Evolutionary conservation across 169 alveolate genomes (phyloP).

Genomic region (Plasmodium gonderi): DNA sequence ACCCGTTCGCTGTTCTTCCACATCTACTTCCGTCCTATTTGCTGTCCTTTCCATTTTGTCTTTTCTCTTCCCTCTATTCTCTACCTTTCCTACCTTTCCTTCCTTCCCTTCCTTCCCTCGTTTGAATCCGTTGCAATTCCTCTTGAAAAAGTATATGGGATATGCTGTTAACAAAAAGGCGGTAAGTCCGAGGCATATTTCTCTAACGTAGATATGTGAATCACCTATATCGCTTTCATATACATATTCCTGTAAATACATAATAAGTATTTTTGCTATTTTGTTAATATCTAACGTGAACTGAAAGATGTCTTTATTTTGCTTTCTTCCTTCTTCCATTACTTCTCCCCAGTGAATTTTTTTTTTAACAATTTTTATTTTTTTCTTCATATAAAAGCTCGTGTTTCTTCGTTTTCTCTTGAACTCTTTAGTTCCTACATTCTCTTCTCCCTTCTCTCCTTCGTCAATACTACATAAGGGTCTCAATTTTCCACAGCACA

Average conservation of each 20-base stretch:
- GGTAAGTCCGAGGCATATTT: constrained; percentile 40
- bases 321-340: constrained; percentile 26
- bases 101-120: neutral
- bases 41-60: neutral
- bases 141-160: constrained; percentile 52
- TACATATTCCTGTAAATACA: constrained; percentile 61
- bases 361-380: constrained; percentile 19
- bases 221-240: constrained; percentile 69
- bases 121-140: neutral
- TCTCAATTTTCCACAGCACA: neutral
- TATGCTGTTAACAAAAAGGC: constrained; percentile 51
- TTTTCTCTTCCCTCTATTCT: neutral
- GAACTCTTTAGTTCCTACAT: neutral
- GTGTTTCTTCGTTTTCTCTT: constrained; percentile 39
- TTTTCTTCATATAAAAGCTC: constrained; percentile 37
- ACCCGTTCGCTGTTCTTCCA: neutral
- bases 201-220: constrained; percentile 66
- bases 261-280: constrained; percentile 36
- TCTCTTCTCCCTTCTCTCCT: neutral
- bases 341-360: constrained; percentile 35
- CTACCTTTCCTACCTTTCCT: neutral
- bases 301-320: constrained; percentile 1
- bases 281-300: constrained; percentile 40
- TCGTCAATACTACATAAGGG: neutral
- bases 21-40: neutral